Evolutionary conservation across 768 basidiomycete genomes (phyloP).

Genomic region (Dendrothele bispora): DNA sequence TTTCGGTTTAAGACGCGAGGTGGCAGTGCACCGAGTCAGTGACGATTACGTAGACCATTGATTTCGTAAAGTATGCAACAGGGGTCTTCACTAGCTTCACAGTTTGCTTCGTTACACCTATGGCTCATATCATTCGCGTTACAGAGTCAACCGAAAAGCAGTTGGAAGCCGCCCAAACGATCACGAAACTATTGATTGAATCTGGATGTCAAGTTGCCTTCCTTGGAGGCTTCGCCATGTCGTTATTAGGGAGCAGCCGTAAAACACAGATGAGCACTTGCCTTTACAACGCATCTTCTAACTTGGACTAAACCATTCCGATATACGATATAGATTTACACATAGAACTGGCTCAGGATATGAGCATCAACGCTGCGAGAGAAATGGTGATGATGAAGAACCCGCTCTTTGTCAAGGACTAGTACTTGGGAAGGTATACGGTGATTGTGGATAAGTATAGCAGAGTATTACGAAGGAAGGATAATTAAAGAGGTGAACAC

Average conservation of each 20-base stretch:
- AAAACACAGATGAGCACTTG: slow-evolving; percentile 29
- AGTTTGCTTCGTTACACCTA: neutral
- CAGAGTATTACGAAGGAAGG: too few species aligned
- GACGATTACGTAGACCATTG: neutral
- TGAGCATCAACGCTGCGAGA: too few species aligned
- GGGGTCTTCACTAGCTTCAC: neutral
- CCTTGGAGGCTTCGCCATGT: slow-evolving; percentile 31
- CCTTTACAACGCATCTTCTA: too few species aligned
- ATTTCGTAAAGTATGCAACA: neutral
- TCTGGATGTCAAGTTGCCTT: slow-evolving; percentile 24
- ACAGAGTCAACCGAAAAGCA: slow-evolving; percentile 20
- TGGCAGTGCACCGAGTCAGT: neutral
- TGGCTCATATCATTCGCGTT: slow-evolving; percentile 10
- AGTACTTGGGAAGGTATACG: too few species aligned
- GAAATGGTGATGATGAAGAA: too few species aligned
- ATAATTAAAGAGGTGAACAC: too few species aligned
- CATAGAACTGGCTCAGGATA: too few species aligned
- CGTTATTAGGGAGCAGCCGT: slow-evolving; percentile 24
- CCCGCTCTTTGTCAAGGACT: too few species aligned
- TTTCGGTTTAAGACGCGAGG: neutral
- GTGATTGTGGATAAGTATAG: too few species aligned
- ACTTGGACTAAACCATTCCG: too few species aligned
- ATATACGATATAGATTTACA: too few species aligned
- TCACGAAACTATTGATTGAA: slow-evolving; percentile 15
- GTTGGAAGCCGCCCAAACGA: slow-evolving; percentile 14